phyloP scores from a whole-genome alignment of 805 yeast species.

The Grigorovia yakushimaensis region DNA sequence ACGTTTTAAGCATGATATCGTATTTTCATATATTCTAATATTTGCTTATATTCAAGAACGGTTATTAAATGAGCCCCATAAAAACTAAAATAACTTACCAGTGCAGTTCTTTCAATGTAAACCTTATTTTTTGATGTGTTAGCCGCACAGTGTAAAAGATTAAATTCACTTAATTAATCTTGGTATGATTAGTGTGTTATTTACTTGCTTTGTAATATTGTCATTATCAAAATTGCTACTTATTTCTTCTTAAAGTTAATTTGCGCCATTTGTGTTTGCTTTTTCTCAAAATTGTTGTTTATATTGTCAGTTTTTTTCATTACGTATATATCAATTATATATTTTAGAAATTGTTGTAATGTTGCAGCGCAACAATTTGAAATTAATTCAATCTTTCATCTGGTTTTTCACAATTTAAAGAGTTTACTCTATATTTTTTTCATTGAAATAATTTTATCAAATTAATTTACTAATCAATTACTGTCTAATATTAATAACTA shows the following conservation, averaged over 20 bases:
- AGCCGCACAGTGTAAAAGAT: not conserved
- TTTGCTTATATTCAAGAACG: too few species aligned
- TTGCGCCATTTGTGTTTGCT: not conserved
- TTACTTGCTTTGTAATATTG: too few species aligned
- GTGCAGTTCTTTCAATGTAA: too few species aligned
- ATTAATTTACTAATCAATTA: not conserved
- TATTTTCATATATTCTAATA: too few species aligned
- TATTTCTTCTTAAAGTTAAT: not conserved
- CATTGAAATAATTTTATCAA: too few species aligned
- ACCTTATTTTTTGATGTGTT: not conserved
- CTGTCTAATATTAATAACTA: too few species aligned
- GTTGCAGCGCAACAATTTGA: too few species aligned
- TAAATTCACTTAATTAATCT: not conserved
- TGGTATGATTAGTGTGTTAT: too few species aligned
- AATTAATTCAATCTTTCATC: too few species aligned
- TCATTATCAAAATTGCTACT: not conserved
- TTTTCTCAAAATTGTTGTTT: not conserved
- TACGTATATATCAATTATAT: not conserved
- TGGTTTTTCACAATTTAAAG: not conserved
- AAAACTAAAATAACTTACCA: not conserved
- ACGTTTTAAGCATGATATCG: too few species aligned
- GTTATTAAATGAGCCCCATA: not conserved
- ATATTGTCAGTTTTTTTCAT: too few species aligned
- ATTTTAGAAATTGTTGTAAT: not conserved
- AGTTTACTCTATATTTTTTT: too few species aligned